A percentile compares a stretch with the other conserved stretches of the same genome.
Conservation (phyloP, 495 filamentous ascomycete genomes). For the Xylaria telfairii region DNA sequence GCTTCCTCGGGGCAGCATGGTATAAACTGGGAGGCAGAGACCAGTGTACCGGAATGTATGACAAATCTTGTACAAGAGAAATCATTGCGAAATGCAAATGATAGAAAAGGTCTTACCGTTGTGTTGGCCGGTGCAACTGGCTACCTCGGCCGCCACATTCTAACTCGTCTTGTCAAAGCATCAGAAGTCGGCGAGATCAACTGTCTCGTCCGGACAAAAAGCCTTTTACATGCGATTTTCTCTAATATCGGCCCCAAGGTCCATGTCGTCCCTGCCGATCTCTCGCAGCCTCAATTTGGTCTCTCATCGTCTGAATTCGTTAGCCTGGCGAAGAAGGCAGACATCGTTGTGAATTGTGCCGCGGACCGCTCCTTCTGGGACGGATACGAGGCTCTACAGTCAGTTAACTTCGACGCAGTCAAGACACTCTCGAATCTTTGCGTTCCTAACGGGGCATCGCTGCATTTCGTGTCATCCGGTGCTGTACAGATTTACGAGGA, state of each 20-base stretch:
- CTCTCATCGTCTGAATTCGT: neutral
- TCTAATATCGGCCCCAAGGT: neutral
- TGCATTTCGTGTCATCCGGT: neutral
- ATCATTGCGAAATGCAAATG: too few relatives aligned
- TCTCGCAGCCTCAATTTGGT: neutral
- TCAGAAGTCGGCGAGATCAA: constrained; percentile 29
- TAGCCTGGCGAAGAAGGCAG: neutral
- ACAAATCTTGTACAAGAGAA: too few relatives aligned
- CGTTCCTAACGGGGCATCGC: too few relatives aligned
- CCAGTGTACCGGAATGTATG: neutral
- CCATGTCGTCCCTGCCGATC: neutral
- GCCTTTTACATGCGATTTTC: too few relatives aligned
- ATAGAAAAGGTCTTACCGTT: neutral
- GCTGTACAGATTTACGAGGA: too few relatives aligned
- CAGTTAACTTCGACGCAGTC: constrained; percentile 39
- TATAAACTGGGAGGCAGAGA: neutral
- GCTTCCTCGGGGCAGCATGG: too few relatives aligned
- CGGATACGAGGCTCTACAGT: constrained; percentile 44
- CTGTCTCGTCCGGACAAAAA: neutral
- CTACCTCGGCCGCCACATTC: constrained; percentile 31
- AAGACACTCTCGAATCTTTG: neutral
- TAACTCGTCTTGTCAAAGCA: constrained; percentile 21
- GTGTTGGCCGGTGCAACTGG: constrained; percentile 45
- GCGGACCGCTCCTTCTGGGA: constrained; percentile 55
- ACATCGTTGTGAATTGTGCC: constrained; percentile 54